These are phyloP conservation scores for Jaltomata sinuosa DNA, from an alignment of 257 asterid genomes.

Conservation along the genomic window DNA sequence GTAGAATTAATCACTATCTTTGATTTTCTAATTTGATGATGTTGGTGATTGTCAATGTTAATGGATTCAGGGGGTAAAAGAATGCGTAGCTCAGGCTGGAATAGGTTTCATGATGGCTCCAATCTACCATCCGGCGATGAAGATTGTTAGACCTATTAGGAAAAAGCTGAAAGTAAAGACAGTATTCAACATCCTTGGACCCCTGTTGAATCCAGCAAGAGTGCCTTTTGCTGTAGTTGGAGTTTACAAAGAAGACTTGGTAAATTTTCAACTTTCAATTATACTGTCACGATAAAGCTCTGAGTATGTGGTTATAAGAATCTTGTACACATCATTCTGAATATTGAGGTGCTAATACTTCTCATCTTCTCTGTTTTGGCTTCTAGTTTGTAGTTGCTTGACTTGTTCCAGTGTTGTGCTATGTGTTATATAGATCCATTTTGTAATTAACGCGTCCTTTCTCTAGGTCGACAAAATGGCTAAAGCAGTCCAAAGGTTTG, in stretches of 20 bases:
- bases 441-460: not conserved
- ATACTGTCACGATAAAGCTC: not conserved
- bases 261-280: constrained; percentile 6
- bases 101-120: constrained; percentile 90
- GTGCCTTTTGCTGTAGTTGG: constrained; percentile 77
- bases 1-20: not conserved
- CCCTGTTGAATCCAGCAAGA: constrained; percentile 73
- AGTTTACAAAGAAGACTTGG: constrained; percentile 60
- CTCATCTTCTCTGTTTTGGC: not conserved
- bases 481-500: constrained; percentile 61
- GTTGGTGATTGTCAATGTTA: not conserved
- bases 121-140: constrained; percentile 78
- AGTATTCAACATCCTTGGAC: constrained; percentile 69
- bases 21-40: not conserved
- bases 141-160: constrained; percentile 62
- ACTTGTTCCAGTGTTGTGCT: not conserved
- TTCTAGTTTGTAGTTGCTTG: not conserved
- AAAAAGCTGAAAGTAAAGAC: constrained; percentile 68
- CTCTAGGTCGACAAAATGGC: constrained; percentile 66
- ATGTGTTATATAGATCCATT: not conserved
- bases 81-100: constrained; percentile 52
- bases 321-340: not conserved
- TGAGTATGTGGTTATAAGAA: not conserved
- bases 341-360: not conserved
- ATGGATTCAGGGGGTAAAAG: constrained; percentile 37